A percentile compares a stretch with the other conserved stretches of the same genome.
Evolutionary conservation across 2,329 filamentous ascomycete genomes (phyloP).

Genomic region (Talaromyces sp.): DNA sequence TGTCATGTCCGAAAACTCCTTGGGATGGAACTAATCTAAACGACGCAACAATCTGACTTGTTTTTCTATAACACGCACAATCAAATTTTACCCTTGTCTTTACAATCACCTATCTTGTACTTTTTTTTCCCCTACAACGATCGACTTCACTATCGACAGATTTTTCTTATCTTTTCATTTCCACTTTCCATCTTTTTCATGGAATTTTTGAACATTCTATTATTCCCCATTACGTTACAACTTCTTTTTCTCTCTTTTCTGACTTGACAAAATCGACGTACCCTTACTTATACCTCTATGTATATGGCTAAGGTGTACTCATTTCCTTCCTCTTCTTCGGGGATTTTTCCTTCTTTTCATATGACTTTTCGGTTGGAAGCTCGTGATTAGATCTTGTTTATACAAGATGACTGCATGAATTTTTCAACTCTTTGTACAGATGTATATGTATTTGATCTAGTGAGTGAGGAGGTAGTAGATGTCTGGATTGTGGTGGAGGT

Average conservation of each 20-base stretch:
- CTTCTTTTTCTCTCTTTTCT: not conserved
- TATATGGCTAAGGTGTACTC: not conserved
- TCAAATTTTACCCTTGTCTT: not conserved
- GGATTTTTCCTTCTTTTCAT: not conserved
- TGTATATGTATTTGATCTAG: constrained; percentile 12
- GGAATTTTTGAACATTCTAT: constrained; percentile 11
- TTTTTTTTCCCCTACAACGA: constrained; percentile 15
- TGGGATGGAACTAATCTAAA: constrained; percentile 73
- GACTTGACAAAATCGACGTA: not conserved
- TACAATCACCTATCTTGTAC: constrained; percentile 11
- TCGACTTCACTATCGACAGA: constrained; percentile 15
- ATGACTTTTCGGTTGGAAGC: not conserved
- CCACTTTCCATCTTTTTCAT: constrained; percentile 15
- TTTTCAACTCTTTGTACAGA: constrained; percentile 7
- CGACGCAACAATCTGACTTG: not conserved
- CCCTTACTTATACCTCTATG: not conserved
- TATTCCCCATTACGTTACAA: constrained; percentile 16
- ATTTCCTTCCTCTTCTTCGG: not conserved
- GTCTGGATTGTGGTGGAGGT: not conserved
- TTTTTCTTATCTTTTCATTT: constrained; percentile 17
- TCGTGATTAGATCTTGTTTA: not conserved
- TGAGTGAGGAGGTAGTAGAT: not conserved
- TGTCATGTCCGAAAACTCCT: constrained; percentile 87
- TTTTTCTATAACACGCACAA: not conserved
- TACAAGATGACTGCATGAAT: not conserved